phyloP scores from a whole-genome alignment of 768 basidiomycete genomes.

The Collybia nuda region DNA sequence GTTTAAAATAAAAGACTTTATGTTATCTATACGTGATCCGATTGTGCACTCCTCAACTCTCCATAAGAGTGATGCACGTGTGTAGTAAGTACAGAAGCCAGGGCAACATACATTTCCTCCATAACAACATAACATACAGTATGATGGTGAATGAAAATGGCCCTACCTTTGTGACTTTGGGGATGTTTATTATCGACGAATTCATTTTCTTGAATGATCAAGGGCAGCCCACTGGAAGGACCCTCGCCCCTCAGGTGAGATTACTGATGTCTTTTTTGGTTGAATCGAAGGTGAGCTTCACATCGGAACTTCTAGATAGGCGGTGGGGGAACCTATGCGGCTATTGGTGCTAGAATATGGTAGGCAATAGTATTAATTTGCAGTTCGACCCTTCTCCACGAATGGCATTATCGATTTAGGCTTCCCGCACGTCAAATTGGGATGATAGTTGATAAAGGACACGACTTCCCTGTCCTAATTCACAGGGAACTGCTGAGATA shows the following conservation, averaged over 20 bases:
- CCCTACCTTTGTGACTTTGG: constrained; percentile 62
- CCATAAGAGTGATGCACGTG: too few species aligned
- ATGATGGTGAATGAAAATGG: constrained; percentile 1
- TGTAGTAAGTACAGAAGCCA: too few species aligned
- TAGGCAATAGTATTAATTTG: constrained; percentile 20
- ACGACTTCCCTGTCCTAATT: constrained; percentile 68
- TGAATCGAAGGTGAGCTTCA: neutral
- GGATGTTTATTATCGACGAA: constrained; percentile 90
- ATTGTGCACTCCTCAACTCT: too few species aligned
- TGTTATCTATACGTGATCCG: constrained; percentile 18
- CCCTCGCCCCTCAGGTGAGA: constrained; percentile 50
- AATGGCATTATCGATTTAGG: constrained; percentile 39
- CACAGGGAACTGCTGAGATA: constrained; percentile 56
- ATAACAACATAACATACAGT: constrained; percentile 15
- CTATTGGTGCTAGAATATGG: constrained; percentile 84
- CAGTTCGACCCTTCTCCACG: neutral
- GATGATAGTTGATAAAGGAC: constrained; percentile 83
- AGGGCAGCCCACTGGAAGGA: constrained; percentile 49
- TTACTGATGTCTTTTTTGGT: neutral
- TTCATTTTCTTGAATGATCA: constrained; percentile 62
- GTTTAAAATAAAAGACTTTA: neutral
- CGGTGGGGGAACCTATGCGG: constrained; percentile 84
- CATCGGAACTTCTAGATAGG: constrained; percentile 58
- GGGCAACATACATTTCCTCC: too few species aligned
- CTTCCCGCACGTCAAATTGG: constrained; percentile 62